phyloP scores from a whole-genome alignment of 2,329 filamentous ascomycete genomes.

The Talaromyces albobiverticillius region DNA sequence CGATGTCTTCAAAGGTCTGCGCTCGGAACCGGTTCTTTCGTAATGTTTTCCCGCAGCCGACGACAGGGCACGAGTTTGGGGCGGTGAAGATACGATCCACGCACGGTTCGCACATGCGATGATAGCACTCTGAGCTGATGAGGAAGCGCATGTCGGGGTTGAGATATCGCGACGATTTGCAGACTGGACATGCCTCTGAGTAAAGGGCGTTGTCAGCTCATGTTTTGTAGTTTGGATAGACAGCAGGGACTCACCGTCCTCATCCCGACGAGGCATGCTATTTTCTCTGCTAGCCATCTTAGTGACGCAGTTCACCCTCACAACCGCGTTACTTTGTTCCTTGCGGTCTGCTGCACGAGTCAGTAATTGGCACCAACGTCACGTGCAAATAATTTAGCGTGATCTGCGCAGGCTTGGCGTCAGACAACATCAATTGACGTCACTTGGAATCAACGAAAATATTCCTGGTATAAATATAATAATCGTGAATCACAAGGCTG shows the following conservation, averaged over 20 bases:
- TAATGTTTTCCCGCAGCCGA: constrained; percentile 81
- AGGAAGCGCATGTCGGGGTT: constrained; percentile 92
- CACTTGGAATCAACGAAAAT: too few species aligned
- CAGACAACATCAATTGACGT: too few species aligned
- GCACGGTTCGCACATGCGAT: constrained; percentile 97
- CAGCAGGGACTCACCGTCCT: constrained; percentile 38
- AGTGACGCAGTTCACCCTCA: too few species aligned
- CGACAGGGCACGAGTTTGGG: constrained; percentile 87
- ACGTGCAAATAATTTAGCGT: too few species aligned
- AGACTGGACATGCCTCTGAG: constrained; percentile 92
- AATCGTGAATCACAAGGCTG: too few species aligned
- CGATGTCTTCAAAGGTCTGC: constrained; percentile 86
- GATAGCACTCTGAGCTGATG: constrained; percentile 98
- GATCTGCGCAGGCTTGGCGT: too few species aligned
- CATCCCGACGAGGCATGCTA: constrained; percentile 35
- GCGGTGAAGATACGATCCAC: constrained; percentile 91
- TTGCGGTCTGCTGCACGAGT: too few species aligned
- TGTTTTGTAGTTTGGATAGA: neutral
- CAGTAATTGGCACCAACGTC: too few species aligned
- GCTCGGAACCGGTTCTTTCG: constrained; percentile 79
- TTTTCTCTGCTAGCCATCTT: too few species aligned
- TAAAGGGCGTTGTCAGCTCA: neutral
- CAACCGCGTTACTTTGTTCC: too few species aligned
- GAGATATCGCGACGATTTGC: constrained; percentile 94
- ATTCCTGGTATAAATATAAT: too few species aligned